Base-by-base conservation (phyloP, 2,329 filamentous ascomycete genomes). In the Aspergillus quadrilineatus region DNA sequence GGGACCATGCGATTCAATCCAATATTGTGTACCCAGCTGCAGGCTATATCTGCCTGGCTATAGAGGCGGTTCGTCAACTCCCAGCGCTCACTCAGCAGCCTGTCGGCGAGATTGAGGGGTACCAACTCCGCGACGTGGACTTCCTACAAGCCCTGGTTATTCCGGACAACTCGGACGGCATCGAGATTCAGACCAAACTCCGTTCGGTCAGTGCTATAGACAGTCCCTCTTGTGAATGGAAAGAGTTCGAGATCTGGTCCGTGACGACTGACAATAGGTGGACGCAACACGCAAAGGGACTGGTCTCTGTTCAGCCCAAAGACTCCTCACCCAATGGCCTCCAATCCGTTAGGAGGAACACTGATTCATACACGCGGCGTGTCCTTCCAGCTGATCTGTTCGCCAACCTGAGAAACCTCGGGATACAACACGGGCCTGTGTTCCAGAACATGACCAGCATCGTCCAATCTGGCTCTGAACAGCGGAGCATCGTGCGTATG, bases 21-120 rank as follows among this genome's bases (percentile, higher is more conserved):
- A 32, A 37, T 6, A 45, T 37, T 22, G 8, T 57, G 8, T 49
- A 28, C 22, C 49, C 55, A 3, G 55, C 15, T 3, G 43, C 55
- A 1, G 45, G 29, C 2, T 53, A 43, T 9, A 34, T 57, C 4
- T 32, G 26, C 17, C 47, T 57, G 49, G 49, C 44, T 3, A 44
- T 52, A 1, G 55, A 53, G 41, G 55, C 49, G 1, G 8, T 39
- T 8, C 28, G 32, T 5, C 55, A 57, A n/a, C 6, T 39, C 45
- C 14, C 45, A 37, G 45, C 44, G 29, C 45, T 55, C 3, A 4
- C 39, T 37, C 6, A 44, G 43, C 5, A 39, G 42, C 17, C 36
- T 26, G 15, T 15, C 15, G 4, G 45, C 42, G 17, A 17, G 17
- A 17, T 29, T 36, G 44, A 17, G n/a, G 39, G 39, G 6, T 42